Evolutionary conservation across 2,329 filamentous ascomycete genomes (phyloP), one percentile per base, ranked within the genome.

Genomic region (Didymellaceae sp.): DNA sequence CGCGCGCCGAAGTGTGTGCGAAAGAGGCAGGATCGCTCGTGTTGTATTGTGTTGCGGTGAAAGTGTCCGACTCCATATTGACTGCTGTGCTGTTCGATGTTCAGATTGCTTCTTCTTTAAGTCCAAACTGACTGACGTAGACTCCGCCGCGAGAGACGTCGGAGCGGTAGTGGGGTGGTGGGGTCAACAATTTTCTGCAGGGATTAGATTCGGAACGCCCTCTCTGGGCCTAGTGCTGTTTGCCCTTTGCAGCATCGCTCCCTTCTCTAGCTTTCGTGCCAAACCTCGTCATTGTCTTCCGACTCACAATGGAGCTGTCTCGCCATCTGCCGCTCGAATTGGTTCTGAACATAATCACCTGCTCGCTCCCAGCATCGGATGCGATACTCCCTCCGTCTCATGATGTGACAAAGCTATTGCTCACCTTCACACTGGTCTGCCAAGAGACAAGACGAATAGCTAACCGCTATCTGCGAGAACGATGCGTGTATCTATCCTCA

Each of bases 21-120:
- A 97, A 97, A 38, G 91, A 97, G 32, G 82, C 89, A 66, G 84
- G 84, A 77, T 97, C 92, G 64, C 82, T 86, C 28, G 91, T 97
- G 62, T 80, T 82, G 72, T 88, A 95, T 54, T 85, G 86, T 37
- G 87, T 90, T 95, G 61, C 61, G 17, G 61, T 18, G 39, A 65
- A 65, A 1, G 59, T 59, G 40, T 65, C 62, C 50, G 50, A 40
- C 49, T 65, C 61, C 62, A 65, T 65, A 25, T 46, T 40, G 28
- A 17, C 8, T 13, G 10, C 9, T 30, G n/a, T 14, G 18, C n/a
- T 24, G 25, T 33, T 26, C 18, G 26, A 7, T 35, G 11, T 28
- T 6, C 24, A 21, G 13, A 4, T 17, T 8, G 26, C 13, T 28
- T 11, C 16, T 16, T 18, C 7, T n/a, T n/a, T n/a, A n/a, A n/a